These are phyloP conservation scores for Dictyophora rubrovolvata DNA, from an alignment of 768 basidiomycete species.

Conservation along the genomic window DNA sequence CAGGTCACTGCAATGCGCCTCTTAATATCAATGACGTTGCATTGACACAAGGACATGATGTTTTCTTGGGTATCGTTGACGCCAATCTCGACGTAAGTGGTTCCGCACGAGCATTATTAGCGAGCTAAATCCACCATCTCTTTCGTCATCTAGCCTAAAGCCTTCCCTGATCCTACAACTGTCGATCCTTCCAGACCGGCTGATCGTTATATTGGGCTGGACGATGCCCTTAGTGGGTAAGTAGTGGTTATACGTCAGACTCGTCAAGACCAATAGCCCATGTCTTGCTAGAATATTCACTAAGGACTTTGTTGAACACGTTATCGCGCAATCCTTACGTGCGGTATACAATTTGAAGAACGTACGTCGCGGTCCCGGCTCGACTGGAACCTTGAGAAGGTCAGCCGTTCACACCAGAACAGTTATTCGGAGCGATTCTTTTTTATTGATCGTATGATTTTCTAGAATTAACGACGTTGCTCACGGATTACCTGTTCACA, in stretches of 20 bases:
- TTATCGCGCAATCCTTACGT: slow-evolving; percentile 52
- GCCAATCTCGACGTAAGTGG: slow-evolving; percentile 49
- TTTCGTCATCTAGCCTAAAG: slow-evolving; percentile 29
- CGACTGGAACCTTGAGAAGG: slow-evolving; percentile 55
- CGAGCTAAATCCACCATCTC: not conserved
- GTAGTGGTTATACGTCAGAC: slow-evolving; percentile 22
- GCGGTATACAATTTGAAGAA: slow-evolving; percentile 50
- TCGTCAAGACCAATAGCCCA: not conserved
- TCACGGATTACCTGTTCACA: slow-evolving; percentile 37
- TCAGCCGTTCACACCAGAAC: slow-evolving; percentile 19
- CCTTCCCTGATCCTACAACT: slow-evolving; percentile 38
- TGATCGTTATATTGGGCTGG: slow-evolving; percentile 33
- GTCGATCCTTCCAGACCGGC: slow-evolving; percentile 38
- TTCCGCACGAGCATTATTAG: not conserved
- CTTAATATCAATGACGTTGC: slow-evolving; percentile 31
- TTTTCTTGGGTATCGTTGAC: slow-evolving; percentile 53
- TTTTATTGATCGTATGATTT: not conserved
- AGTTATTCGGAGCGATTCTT: not conserved
- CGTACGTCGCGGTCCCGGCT: slow-evolving; percentile 55
- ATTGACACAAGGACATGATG: slow-evolving; percentile 37
- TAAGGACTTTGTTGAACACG: slow-evolving; percentile 43
- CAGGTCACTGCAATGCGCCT: slow-evolving; percentile 41
- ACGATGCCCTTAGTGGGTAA: slow-evolving; percentile 9
- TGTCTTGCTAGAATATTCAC: slow-evolving; percentile 25
- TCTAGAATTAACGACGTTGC: slow-evolving; percentile 21